Base-by-base conservation (phyloP, 169 alveolate genomes). In the Plasmodium blacklocki region DNA sequence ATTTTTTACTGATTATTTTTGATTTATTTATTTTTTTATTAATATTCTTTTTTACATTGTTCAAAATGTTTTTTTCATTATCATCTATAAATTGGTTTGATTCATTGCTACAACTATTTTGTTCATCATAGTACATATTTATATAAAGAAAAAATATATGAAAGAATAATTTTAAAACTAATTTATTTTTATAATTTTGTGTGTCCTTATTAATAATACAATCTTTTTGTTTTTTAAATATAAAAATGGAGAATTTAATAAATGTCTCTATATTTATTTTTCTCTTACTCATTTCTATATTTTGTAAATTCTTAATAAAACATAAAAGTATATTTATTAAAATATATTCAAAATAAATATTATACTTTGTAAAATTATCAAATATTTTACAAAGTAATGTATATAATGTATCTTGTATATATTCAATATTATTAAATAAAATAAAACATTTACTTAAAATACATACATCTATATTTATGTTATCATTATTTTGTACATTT, bases 121-220 rank as follows among this genome's bases (percentile, higher is more conserved):
- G 49, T 26, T 45, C 39, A 58, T 21, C 12, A 23, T 58, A 9
- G 14, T 39, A 32, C 15, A 21, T 52, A 39, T 64, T 76, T 29
- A 76, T 63, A 68, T 23, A 76, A 32, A 75, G n/a, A 39, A 75
- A 19, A 59, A 76, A 76, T 9, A 76, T 49, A 18, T 76, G 88
- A 12, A 76, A 76, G 32, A 76, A 52, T 8, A 76, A 43, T 39
- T 76, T 76, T 21, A 76, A 23, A 2, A 66, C 67, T 3, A 45
- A 60, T 2, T 49, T 6, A 19, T 54, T 80, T 50, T 56, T 80
- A 3, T 47, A 29, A 8, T 26, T 56, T 8, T 3, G 26, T 4
- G 32, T 29, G n/a, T 15, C 43, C 3, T 72, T 72, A 12, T 21
- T 60, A 4, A 7, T 21, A 3, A 70, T 3, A 26, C 49, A 60